These are phyloP conservation scores for Suhomyces choctaworum DNA, from an alignment of 1,139 yeast genomes.

Conservation along the genomic window DNA sequence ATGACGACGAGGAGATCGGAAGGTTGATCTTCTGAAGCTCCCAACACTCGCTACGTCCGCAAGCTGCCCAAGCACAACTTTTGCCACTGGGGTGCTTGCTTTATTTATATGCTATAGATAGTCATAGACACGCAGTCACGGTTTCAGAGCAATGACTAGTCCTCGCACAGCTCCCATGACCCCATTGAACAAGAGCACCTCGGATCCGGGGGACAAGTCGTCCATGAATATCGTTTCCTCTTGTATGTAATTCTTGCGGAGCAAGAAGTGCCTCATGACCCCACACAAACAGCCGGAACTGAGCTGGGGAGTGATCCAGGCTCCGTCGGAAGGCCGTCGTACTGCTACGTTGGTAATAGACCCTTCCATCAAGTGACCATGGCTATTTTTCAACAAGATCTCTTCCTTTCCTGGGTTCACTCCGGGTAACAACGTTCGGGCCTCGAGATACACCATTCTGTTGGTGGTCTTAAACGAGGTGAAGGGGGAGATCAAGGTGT, in stretches of 20 bases:
- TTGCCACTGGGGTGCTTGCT: no score
- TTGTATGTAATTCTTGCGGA: conserved; percentile 53
- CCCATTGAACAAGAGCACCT: conserved; percentile 74
- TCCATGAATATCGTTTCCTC: conserved; percentile 52
- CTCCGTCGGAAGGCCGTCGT: conserved; percentile 38
- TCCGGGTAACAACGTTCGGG: conserved; percentile 56
- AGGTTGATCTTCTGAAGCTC: conserved; percentile 2
- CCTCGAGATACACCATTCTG: conserved; percentile 60
- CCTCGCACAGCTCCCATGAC: conserved; percentile 80
- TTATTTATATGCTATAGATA: no score
- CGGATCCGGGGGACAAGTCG: conserved; percentile 60
- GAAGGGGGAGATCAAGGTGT: conserved; percentile 64
- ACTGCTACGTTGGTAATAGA: conserved; percentile 82
- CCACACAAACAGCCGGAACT: conserved; percentile 86
- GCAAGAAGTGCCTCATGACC: conserved; percentile 66
- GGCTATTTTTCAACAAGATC: conserved; percentile 65
- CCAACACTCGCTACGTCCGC: no score
- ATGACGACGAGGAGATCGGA: conserved; percentile 56
- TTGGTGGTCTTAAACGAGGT: conserved; percentile 88
- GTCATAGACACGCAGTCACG: no score
- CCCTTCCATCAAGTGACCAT: conserved; percentile 73
- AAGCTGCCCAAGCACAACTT: not conserved
- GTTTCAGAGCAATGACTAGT: no score
- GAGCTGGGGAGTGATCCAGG: conserved; percentile 80
- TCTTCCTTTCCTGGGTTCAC: conserved; percentile 51